These are phyloP conservation scores for Eremochloa ophiuroides DNA, from an alignment of 176 grass and related monocot species.

Conservation along the genomic window DNA sequence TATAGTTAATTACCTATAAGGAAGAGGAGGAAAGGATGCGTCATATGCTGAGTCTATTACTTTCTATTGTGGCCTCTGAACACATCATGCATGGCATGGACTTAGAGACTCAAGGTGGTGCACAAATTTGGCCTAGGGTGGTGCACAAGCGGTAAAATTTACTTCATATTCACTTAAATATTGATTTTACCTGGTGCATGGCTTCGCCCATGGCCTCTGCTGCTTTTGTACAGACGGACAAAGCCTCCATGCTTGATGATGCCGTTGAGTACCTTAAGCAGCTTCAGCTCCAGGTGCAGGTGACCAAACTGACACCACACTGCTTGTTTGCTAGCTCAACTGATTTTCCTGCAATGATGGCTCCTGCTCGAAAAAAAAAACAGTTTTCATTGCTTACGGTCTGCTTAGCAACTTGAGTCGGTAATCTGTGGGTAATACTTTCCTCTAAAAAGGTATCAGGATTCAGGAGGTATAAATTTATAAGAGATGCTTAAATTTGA, in stretches of 20 bases:
- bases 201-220: too few species aligned
- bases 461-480: background rate
- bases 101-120: too few species aligned
- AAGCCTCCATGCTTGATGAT: conserved; percentile 96
- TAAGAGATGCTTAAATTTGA: background rate
- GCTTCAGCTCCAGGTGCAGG: conserved; percentile 96
- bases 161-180: too few species aligned
- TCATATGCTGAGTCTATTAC: too few species aligned
- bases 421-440: background rate
- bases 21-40: too few species aligned
- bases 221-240: conserved; percentile 59
- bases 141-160: too few species aligned
- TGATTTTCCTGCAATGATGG: background rate
- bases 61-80: too few species aligned
- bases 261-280: conserved; percentile 97
- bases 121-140: too few species aligned
- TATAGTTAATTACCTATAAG: too few species aligned
- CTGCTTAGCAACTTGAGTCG: background rate
- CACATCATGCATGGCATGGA: too few species aligned
- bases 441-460: background rate
- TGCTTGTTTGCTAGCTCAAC: background rate
- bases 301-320: background rate
- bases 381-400: background rate
- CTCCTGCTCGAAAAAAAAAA: background rate
- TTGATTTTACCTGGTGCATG: too few species aligned